Evolutionary conservation across 2,329 filamentous ascomycete species (phyloP).

Genomic region (Fusarium sp.): DNA sequence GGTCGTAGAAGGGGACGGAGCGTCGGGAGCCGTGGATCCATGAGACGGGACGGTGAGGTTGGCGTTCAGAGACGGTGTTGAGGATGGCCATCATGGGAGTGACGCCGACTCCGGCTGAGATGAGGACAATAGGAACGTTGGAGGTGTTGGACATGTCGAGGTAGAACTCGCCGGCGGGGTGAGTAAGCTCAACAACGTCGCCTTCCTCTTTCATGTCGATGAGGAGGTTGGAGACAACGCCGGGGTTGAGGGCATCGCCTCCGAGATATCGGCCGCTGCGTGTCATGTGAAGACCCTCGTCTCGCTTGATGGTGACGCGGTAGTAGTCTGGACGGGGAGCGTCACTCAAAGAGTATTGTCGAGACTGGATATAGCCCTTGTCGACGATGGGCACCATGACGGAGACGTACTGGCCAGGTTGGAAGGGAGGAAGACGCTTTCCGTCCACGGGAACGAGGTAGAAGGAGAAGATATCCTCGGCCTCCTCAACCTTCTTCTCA

Average conservation of each 20-base stretch:
- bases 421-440: conserved; percentile 70
- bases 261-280: conserved; percentile 40
- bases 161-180: conserved; percentile 74
- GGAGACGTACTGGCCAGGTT: conserved; percentile 80
- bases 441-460: conserved; percentile 74
- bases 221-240: conserved; percentile 77
- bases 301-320: conserved; percentile 78
- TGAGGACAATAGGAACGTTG: conserved; percentile 64
- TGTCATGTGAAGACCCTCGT: conserved; percentile 64
- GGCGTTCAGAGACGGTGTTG: conserved; percentile 62
- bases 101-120: conserved; percentile 72
- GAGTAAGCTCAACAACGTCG: conserved; percentile 73
- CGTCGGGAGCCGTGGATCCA: conserved; percentile 71
- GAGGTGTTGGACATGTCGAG: conserved; percentile 59
- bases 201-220: conserved; percentile 72
- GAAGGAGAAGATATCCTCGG: conserved; percentile 77
- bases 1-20: conserved; percentile 65
- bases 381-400: conserved; percentile 69
- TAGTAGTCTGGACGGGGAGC: conserved; percentile 71
- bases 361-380: conserved; percentile 70
- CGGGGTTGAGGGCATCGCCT: conserved; percentile 62
- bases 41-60: conserved; percentile 63
- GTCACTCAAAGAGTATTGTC: conserved; percentile 81
- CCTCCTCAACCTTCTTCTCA: conserved; percentile 72
- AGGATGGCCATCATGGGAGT: conserved; percentile 72